Percentiles rank a stretch among this genome's conserved stretches.
Conservation (phyloP, 805 yeast species). For the Spencermartinsiella europaea region DNA sequence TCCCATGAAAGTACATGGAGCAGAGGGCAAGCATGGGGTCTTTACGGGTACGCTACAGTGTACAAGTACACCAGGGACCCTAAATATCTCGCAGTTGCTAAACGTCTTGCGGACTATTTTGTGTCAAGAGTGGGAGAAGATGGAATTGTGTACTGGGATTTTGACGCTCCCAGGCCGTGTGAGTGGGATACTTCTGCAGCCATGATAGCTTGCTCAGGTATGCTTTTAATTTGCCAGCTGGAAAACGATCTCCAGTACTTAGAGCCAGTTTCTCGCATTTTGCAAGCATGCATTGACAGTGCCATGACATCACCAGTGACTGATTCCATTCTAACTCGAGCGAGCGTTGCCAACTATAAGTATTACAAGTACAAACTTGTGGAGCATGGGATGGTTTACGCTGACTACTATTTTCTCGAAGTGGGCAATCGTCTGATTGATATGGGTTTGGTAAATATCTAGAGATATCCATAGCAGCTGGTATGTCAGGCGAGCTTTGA, state of each 20-base stretch:
- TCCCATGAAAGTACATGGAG: constrained; percentile 29
- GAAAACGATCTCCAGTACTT: constrained; percentile 18
- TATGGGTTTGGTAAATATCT: constrained; percentile 23
- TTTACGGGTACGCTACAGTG: constrained; percentile 28
- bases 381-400: constrained; percentile 31
- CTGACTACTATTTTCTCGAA: constrained; percentile 30
- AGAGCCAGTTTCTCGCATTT: constrained; percentile 19
- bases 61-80: constrained; percentile 26
- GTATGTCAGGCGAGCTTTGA: too few species aligned
- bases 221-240: constrained; percentile 24
- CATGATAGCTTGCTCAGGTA: constrained; percentile 29
- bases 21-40: constrained; percentile 34
- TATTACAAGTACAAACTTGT: constrained; percentile 17
- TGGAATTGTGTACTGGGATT: constrained; percentile 25
- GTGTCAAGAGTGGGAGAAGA: constrained; percentile 22
- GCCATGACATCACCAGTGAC: constrained; percentile 18
- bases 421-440: constrained; percentile 30
- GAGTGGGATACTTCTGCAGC: constrained; percentile 30
- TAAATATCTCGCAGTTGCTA: constrained; percentile 27
- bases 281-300: constrained; percentile 18
- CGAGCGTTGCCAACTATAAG: constrained; percentile 28
- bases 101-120: constrained; percentile 24
- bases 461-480: too few species aligned
- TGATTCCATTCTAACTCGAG: constrained; percentile 25
- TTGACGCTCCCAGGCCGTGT: constrained; percentile 21